Conservation (phyloP, 345 rosid genomes). For the Iberis pinnata region DNA sequence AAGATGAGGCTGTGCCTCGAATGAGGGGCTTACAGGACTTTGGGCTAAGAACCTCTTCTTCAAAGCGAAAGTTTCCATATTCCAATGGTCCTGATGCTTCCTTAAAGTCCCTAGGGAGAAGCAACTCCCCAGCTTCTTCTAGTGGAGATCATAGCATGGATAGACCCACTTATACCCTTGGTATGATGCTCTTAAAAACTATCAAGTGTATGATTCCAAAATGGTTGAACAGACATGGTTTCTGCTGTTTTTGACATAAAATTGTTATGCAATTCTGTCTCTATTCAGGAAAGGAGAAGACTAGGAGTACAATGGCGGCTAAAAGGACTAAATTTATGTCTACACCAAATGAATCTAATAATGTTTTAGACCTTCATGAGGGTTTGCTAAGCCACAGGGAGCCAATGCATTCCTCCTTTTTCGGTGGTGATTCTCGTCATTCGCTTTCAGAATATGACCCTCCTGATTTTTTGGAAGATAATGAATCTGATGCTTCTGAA, state of each 20-base stretch:
- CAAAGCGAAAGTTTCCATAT: constrained; percentile 48
- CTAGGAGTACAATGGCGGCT: constrained; percentile 39
- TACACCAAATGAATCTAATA: constrained; percentile 44
- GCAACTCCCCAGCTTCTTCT: constrained; percentile 40
- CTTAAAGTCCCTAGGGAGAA: constrained; percentile 35
- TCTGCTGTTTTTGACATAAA: constrained; percentile 23
- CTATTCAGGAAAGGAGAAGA: constrained; percentile 51
- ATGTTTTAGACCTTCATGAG: constrained; percentile 50
- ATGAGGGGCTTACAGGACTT: constrained; percentile 91
- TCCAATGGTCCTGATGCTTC: constrained; percentile 44
- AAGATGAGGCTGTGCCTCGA: constrained; percentile 53
- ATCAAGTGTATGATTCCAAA: neutral
- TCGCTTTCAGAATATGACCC: constrained; percentile 38
- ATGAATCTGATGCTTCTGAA: constrained; percentile 52
- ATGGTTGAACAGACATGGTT: constrained; percentile 24
- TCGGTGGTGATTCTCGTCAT: constrained; percentile 37
- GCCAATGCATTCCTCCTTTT: constrained; percentile 40
- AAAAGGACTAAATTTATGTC: constrained; percentile 57
- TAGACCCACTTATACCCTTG: constrained; percentile 39
- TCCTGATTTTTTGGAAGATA: constrained; percentile 49
- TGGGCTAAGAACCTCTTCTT: constrained; percentile 52
- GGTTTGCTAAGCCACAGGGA: constrained; percentile 37
- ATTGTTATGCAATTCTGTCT: constrained; percentile 27
- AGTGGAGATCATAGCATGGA: constrained; percentile 44
- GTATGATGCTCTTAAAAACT: constrained; percentile 39